Evolutionary conservation across 192 early-diverging fungal species (phyloP), one percentile per base, ranked within the genome.

Genomic region (Podila minutissima): DNA sequence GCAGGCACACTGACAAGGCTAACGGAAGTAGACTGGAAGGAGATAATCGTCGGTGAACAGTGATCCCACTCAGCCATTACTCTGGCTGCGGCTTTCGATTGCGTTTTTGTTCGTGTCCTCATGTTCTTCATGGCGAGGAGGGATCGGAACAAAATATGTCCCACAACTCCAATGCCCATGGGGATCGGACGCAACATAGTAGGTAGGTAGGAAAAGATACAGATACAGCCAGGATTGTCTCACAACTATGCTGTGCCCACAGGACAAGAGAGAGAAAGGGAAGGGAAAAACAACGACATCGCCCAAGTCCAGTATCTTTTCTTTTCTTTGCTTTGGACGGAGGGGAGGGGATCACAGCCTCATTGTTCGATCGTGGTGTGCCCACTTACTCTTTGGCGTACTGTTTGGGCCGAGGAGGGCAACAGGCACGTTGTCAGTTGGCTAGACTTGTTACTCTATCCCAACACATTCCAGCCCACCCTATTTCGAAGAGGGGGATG

Each of bases 221-320:
- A n/a, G 41, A 46, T 46, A 4, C 41, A 46, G 41, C 41, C 38
- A 41, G 38, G 38, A 12, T 35, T 41, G 38, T 41, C 41, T 46
- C 41, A 46, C 11, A 46, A 17, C 41, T 46, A 46, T 46, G 41
- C 41, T 46, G 41, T 46, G 41, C 41, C 41, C 41, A 46, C 41
- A 46, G n/a, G 41, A 64, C 33, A 62, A 63, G 41, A 46, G n/a
- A n/a, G 2, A 31, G 59, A 10, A 19, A 63, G n/a, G 20, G 62
- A 46, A 33, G 5, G 37, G 28, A 3, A 37, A 35, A 22, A 22
- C 22, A 26, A 26, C 15, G 62, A 38, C 41, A 38, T 62, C 32
- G 58, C 31, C 26, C 62, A 46, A 74, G 62, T 63, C 66, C 59
- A 63, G 28, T 10, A n/a, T n/a, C n/a, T n/a, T n/a, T n/a, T n/a